Base-by-base conservation (phyloP, 192 early-diverging fungal genomes). In the Gaertneriomyces semiglobifer region DNA sequence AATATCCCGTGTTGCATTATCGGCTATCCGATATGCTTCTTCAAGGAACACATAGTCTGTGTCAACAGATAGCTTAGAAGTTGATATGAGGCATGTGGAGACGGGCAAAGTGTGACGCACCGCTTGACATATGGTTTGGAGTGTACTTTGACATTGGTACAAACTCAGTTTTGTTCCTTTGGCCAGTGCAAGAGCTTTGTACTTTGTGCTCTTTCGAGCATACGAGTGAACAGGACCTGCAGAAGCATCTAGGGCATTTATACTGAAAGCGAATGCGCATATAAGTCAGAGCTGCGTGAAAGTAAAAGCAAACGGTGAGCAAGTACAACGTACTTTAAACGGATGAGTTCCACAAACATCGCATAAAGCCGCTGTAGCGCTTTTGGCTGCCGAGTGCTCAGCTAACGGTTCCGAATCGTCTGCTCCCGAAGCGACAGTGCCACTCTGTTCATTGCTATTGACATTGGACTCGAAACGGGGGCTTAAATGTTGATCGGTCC, bases 201-300 rank as follows among this genome's bases (percentile, higher is more conserved):
- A 59, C 50, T 58, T 89, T 91, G 70, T 91, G 89, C 40, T 72
- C 60, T 53, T 86, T 86, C 6, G 87, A 86, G 68, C 89, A 91
- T 1, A 60, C 62, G 6, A 89, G 51, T 7, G 88, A 91, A 53
- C 89, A 91, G 1, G 87, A 85, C 43, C 77, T 77, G 44, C 72
- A 60, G 19, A 70, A 58, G 48, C 89, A 91, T n/a, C 84, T 75
- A 14, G 89, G 89, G 59, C 89, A 91, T 59, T 81, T 86, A 74
- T 91, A 91, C 63, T 69, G 48, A 0, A 53, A 16, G 14, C 74
- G 55, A 60, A 52, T 5, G 20, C 5, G 6, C 20, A 6, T 52
- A 0, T 20, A 52, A 52, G 20, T 18, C 20, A 52, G 50, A 50
- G 50, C 50, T n/a, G n/a, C 6, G 20, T 5, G 0, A 4, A 4